phyloP scores from a whole-genome alignment of 495 filamentous ascomycete species.

The Penicillium subrubescens region DNA sequence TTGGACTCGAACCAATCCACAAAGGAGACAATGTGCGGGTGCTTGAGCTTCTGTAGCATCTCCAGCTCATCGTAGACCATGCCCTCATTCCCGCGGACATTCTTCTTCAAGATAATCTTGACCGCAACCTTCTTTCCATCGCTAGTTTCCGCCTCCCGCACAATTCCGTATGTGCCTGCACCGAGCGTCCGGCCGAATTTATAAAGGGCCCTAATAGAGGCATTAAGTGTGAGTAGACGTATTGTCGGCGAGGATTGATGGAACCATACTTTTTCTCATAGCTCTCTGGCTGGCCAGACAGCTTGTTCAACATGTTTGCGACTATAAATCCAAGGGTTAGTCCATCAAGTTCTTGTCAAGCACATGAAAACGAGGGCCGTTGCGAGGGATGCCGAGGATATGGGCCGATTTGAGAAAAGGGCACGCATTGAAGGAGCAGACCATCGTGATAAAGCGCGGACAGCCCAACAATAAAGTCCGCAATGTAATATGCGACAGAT shows the following conservation, averaged over 20 bases:
- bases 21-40: slow-evolving; percentile 96
- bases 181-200: slow-evolving; percentile 90
- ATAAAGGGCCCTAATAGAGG: slow-evolving; percentile 69
- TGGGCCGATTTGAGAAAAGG: background rate
- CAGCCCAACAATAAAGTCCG: slow-evolving; percentile 12
- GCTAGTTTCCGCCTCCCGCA: slow-evolving; percentile 82
- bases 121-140: slow-evolving; percentile 86
- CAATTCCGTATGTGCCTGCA: slow-evolving; percentile 97
- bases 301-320: slow-evolving; percentile 91
- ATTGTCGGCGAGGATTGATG: slow-evolving; percentile 1
- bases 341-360: slow-evolving; percentile 8
- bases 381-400: background rate
- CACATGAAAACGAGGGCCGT: background rate
- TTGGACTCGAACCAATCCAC: slow-evolving; percentile 99
- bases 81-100: slow-evolving; percentile 94
- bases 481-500: slow-evolving; percentile 4
- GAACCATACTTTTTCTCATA: slow-evolving; percentile 90
- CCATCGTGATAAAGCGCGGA: slow-evolving; percentile 15
- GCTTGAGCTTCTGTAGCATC: slow-evolving; percentile 85
- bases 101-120: slow-evolving; percentile 99
- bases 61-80: slow-evolving; percentile 99
- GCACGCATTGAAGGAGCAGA: slow-evolving; percentile 19
- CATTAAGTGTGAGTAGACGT: slow-evolving; percentile 10
- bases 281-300: slow-evolving; percentile 94
- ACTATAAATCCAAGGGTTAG: slow-evolving; percentile 58